These are phyloP conservation scores for Melanomma pulvis-pyrius DNA, from an alignment of 495 filamentous ascomycete genomes.

Conservation along the genomic window DNA sequence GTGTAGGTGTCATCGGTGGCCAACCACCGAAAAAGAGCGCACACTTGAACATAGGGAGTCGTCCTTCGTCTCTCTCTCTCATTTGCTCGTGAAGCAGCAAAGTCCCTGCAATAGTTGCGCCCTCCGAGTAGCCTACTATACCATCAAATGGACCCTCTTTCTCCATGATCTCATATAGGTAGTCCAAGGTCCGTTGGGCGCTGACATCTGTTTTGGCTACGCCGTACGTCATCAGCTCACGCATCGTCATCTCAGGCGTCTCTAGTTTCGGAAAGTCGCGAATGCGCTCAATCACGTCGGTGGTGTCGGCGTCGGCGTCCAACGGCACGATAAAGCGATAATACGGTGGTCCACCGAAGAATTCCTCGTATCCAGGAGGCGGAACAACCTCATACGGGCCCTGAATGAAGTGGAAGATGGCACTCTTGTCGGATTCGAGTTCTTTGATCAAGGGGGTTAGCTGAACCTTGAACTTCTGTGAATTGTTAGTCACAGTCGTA, in stretches of 20 bases:
- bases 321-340: constrained; percentile 54
- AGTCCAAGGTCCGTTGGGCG: constrained; percentile 50
- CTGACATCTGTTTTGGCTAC: neutral
- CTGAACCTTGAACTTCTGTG: constrained; percentile 58
- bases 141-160: constrained; percentile 52
- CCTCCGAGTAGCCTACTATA: constrained; percentile 54
- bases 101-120: constrained; percentile 58
- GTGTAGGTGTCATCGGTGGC: constrained; percentile 55
- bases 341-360: constrained; percentile 55
- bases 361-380: constrained; percentile 56
- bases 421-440: constrained; percentile 50
- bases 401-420: constrained; percentile 53
- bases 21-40: constrained; percentile 60
- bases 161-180: constrained; percentile 53
- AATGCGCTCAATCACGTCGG: constrained; percentile 54
- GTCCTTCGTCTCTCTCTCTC: constrained; percentile 41
- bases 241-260: constrained; percentile 51
- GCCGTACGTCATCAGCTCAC: constrained; percentile 3
- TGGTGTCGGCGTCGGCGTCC: constrained; percentile 49
- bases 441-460: constrained; percentile 54
- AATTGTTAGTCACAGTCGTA: constrained; percentile 15
- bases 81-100: constrained; percentile 42
- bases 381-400: constrained; percentile 53
- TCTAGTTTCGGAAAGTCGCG: constrained; percentile 54
- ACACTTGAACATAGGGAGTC: constrained; percentile 53